Base-by-base conservation (phyloP, 805 yeast species). In the Yarrowia phangngaensis region DNA sequence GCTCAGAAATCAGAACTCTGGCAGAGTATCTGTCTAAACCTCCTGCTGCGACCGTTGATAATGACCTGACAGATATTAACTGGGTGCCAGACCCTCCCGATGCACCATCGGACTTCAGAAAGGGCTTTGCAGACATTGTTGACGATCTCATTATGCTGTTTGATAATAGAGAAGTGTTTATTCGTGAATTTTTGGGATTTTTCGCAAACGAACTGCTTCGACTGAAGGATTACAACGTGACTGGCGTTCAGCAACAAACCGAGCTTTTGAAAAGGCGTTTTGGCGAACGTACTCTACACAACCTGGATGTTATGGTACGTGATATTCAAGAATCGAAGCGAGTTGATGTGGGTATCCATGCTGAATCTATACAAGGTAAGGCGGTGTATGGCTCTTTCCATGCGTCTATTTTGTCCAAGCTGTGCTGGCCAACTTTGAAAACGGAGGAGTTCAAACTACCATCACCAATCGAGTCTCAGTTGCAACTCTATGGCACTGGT, bases 81-180 rank as follows among this genome's bases (percentile, higher is more conserved):
- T 86, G 95, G 95, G 62, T 63, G 7, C 95, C 95, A 0, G 95
- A 85, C 56, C 95, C 95, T 0, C 73, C 84, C 12, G 95, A 87
- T 65, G 94, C 95, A 0, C 73, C 88, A n/a, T 85, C 89, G 0
- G 95, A 86, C 62, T 87, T 84, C 66, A 73, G 76, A 34, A 76
- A 77, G 52, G 73, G 72, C 8, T 41, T 54, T 3, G 74, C 76
- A 31, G 95, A 85, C 58, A 74, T 80, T 4, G 78, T 87, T 16
- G 87, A 80, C 54, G 76, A 86, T 0, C 67, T 87, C 23, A 71
- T 84, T 2, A 78, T 89, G 1, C 75, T 87, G 0, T 83, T 79
- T 64, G 90, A 84, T 38, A 73, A 79, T 54, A 81, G 81, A 55
- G 80, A 75, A 12, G 68, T 75, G 1, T 82, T 86, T 55, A 72